phyloP scores from a whole-genome alignment of 169 alveolate genomes.

The Babesia bigemina region DNA sequence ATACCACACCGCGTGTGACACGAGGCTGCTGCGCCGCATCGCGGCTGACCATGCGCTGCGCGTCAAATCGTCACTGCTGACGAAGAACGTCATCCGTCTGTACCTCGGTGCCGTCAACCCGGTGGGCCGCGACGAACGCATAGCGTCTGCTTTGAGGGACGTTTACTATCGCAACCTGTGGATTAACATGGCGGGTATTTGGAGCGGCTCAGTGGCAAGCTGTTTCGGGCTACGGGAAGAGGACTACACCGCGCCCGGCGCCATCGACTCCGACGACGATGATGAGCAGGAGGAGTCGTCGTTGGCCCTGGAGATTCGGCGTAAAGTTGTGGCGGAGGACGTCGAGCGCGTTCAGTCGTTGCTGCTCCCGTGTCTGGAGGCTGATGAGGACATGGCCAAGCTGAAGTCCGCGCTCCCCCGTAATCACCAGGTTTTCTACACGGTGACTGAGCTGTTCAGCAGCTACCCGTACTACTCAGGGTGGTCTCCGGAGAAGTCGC shows the following conservation, averaged over 20 bases:
- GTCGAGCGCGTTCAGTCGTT: background rate
- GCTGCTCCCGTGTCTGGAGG: background rate
- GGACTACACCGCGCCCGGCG: background rate
- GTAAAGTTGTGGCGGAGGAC: background rate
- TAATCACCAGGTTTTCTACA: constrained; percentile 41
- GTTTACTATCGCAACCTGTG: constrained; percentile 13
- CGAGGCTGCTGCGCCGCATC: constrained; percentile 3
- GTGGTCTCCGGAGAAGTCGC: constrained; percentile 47
- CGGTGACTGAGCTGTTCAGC: constrained; percentile 30
- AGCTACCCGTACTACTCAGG: constrained; percentile 59
- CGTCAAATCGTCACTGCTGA: background rate
- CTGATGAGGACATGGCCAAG: background rate
- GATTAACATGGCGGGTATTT: constrained; percentile 35
- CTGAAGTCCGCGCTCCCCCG: constrained; percentile 14
- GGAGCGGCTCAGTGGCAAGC: constrained; percentile 40
- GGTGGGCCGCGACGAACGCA: background rate
- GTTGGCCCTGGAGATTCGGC: background rate
- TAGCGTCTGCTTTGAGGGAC: background rate
- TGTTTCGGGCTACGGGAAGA: constrained; percentile 12
- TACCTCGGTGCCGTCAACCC: background rate
- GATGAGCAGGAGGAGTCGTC: background rate
- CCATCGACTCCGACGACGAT: too few species aligned
- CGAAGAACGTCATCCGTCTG: background rate
- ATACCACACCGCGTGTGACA: constrained; percentile 17
- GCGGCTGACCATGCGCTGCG: background rate